These are phyloP conservation scores for Leptographium radiaticola DNA, from an alignment of 2,329 filamentous ascomycete species.

Conservation along the genomic window DNA sequence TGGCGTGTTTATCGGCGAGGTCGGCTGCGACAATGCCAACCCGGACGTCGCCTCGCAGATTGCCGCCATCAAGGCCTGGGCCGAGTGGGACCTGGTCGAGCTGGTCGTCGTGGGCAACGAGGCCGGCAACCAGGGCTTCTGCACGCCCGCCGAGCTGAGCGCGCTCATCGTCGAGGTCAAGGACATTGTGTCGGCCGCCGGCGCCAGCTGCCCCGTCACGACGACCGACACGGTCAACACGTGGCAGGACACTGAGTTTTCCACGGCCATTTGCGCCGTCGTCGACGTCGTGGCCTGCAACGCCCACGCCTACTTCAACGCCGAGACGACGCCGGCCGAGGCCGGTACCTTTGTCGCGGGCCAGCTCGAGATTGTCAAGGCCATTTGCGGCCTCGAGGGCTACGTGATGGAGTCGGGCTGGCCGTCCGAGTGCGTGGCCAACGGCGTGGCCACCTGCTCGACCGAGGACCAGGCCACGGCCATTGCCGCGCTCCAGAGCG, in stretches of 20 bases:
- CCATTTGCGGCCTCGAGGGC: constrained; percentile 60
- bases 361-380: constrained; percentile 61
- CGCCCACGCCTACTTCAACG: constrained; percentile 92
- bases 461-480: constrained; percentile 53
- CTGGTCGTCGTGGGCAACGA: constrained; percentile 87
- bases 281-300: constrained; percentile 76
- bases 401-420: constrained; percentile 88
- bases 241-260: constrained; percentile 52
- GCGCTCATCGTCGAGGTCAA: constrained; percentile 58
- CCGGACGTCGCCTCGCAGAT: constrained; percentile 61
- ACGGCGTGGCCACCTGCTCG: constrained; percentile 62
- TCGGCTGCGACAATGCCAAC: constrained; percentile 42
- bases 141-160: constrained; percentile 50
- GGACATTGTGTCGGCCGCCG: constrained; percentile 44
- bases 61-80: constrained; percentile 57
- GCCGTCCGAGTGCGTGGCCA: constrained; percentile 58
- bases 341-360: constrained; percentile 66
- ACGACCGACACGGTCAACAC: constrained; percentile 76
- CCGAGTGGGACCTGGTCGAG: constrained; percentile 60
- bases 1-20: constrained; percentile 70
- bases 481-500: constrained; percentile 55
- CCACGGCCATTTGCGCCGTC: constrained; percentile 49
- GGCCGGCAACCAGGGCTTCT: constrained; percentile 64
- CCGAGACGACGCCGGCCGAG: constrained; percentile 42
- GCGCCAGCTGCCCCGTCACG: constrained; percentile 64